A percentile compares a stretch with the other conserved stretches of the same genome.
phyloP scores from a whole-genome alignment of 768 basidiomycete genomes.

The Suillus cothurnatus region DNA sequence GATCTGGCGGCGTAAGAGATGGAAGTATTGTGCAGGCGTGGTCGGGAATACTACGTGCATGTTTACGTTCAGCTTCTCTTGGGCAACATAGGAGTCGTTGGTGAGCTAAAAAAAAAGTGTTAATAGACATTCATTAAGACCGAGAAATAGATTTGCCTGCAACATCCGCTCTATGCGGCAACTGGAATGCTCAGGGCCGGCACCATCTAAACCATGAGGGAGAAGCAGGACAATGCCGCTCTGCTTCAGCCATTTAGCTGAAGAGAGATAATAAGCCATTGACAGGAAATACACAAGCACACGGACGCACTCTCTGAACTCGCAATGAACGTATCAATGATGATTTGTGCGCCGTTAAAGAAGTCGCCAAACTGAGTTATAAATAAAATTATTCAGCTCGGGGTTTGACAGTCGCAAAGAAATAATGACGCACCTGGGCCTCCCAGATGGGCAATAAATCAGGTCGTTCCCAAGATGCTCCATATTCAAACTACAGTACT shows the following conservation, averaged over 20 bases:
- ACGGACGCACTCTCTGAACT: constrained; percentile 76
- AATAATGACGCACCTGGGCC: constrained; percentile 60
- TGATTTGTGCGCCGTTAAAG: constrained; percentile 86
- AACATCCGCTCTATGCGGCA: constrained; percentile 87
- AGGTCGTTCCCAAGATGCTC: constrained; percentile 87
- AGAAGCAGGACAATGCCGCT: constrained; percentile 85
- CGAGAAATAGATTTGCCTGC: constrained; percentile 54
- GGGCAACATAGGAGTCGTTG: constrained; percentile 58
- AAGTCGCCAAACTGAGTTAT: constrained; percentile 80
- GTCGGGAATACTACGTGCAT: constrained; percentile 87
- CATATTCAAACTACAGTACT: constrained; percentile 78
- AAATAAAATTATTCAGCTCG: background rate
- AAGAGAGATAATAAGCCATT: too few relatives aligned
- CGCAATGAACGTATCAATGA: constrained; percentile 87
- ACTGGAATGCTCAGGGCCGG: constrained; percentile 93
- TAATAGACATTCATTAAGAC: background rate
- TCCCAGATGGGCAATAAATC: constrained; percentile 88
- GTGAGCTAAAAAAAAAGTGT: constrained; percentile 55
- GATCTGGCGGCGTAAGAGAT: constrained; percentile 86
- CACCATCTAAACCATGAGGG: constrained; percentile 90
- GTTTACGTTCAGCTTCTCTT: constrained; percentile 57
- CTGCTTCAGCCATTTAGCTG: constrained; percentile 93
- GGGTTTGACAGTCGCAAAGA: background rate
- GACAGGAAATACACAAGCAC: background rate
- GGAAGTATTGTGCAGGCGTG: constrained; percentile 92